Percentiles rank a stretch among this genome's conserved stretches.
phyloP scores from a whole-genome alignment of 805 yeast genomes.

The Starmerella scarabaei region DNA sequence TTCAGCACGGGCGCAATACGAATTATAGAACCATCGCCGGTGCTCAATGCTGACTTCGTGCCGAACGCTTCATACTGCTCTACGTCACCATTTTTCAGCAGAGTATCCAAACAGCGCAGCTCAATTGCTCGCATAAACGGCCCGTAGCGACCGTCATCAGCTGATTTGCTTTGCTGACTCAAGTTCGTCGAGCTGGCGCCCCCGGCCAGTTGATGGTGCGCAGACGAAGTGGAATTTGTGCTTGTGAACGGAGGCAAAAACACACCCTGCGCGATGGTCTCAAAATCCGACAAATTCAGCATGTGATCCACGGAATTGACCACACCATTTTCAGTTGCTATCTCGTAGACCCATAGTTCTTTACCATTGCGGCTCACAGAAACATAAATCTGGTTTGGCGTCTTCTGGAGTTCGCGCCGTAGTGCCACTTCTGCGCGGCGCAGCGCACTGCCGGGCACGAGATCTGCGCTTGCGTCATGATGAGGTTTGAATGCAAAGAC shows the following conservation, averaged over 20 bases:
- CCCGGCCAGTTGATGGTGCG: background rate
- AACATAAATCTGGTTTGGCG: background rate
- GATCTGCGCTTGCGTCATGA: background rate
- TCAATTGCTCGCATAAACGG: constrained; percentile 18
- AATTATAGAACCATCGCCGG: constrained; percentile 14
- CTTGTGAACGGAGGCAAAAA: constrained; percentile 16
- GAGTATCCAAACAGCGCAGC: constrained; percentile 10
- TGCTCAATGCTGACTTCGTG: constrained; percentile 7
- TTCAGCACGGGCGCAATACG: constrained; percentile 15
- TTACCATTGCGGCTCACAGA: constrained; percentile 13
- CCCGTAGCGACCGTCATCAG: constrained; percentile 10
- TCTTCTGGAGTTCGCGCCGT: constrained; percentile 9
- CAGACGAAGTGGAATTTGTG: background rate
- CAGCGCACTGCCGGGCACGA: constrained; percentile 2
- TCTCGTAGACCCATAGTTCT: constrained; percentile 20
- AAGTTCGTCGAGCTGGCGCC: background rate
- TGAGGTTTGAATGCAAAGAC: constrained; percentile 4
- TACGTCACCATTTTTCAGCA: constrained; percentile 11
- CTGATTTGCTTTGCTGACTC: background rate
- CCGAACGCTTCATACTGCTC: constrained; percentile 18
- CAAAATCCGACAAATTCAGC: too few species aligned
- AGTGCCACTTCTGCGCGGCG: constrained; percentile 18
- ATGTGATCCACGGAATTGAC: background rate
- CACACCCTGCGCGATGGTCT: constrained; percentile 12
- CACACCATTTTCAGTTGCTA: background rate